phyloP scores from a whole-genome alignment of 805 yeast genomes.

The Cyberlindnera americana region DNA sequence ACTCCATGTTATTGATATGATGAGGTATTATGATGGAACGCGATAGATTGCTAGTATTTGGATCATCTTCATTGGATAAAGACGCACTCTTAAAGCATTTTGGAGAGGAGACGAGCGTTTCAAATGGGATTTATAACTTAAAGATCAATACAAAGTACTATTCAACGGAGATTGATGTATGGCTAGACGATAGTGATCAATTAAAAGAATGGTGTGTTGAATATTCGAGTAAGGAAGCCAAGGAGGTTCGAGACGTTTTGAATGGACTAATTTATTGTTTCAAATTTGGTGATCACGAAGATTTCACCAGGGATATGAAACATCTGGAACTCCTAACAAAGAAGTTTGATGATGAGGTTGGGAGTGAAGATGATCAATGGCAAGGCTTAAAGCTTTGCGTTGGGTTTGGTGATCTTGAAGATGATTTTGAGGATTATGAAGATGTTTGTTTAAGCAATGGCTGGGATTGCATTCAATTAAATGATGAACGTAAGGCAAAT shows the following conservation, averaged over 20 bases:
- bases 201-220: slow-evolving; percentile 32
- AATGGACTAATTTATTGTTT: slow-evolving; percentile 27
- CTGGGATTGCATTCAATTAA: slow-evolving; percentile 38
- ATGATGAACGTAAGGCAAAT: slow-evolving; percentile 33
- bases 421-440: slow-evolving; percentile 31
- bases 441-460: slow-evolving; percentile 34
- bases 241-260: slow-evolving; percentile 31
- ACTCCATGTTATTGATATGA: too few species aligned
- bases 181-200: slow-evolving; percentile 27
- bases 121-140: slow-evolving; percentile 11
- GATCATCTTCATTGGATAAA: slow-evolving; percentile 6
- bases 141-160: slow-evolving; percentile 32
- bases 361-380: slow-evolving; percentile 8
- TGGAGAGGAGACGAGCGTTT: slow-evolving; percentile 1
- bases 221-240: slow-evolving; percentile 10
- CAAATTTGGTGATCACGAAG: slow-evolving; percentile 1
- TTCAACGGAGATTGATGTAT: slow-evolving; percentile 26
- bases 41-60: slow-evolving; percentile 11
- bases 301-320: neutral
- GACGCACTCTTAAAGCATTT: slow-evolving; percentile 7
- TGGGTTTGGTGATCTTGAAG: slow-evolving; percentile 28
- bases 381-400: slow-evolving; percentile 24
- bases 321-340: neutral
- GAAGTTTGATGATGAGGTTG: slow-evolving; percentile 2
- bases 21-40: neutral